Percentiles rank a stretch among this genome's conserved stretches.
Evolutionary conservation across 768 basidiomycete genomes (phyloP).

Genomic region (Infundibulicybe gibba): DNA sequence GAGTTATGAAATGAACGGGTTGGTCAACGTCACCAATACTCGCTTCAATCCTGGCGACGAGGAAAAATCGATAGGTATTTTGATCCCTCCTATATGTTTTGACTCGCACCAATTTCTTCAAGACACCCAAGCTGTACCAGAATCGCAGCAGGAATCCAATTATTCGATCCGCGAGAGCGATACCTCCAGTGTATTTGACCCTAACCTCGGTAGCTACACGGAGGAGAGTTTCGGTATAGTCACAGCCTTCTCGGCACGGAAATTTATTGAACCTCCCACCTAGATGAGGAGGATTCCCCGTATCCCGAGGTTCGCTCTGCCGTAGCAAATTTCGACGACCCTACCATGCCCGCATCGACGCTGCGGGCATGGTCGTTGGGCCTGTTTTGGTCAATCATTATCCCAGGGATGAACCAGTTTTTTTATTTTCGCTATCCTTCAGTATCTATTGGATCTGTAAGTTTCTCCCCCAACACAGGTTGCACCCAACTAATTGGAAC

Average conservation of each 20-base stretch:
- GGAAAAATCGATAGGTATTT: conserved; percentile 29
- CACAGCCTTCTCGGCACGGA: not conserved
- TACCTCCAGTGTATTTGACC: conserved; percentile 28
- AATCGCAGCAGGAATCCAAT: conserved; percentile 20
- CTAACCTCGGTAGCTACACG: conserved; percentile 29
- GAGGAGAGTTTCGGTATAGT: conserved; percentile 11
- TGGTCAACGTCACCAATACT: conserved; percentile 13
- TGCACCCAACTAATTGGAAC: conserved; percentile 1
- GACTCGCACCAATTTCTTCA: conserved; percentile 2
- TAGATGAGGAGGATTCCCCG: conserved; percentile 65
- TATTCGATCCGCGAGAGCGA: conserved; percentile 22
- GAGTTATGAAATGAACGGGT: conserved; percentile 33
- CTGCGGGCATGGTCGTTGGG: conserved; percentile 62
- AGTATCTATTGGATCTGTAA: conserved; percentile 51
- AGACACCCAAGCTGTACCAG: conserved; percentile 15
- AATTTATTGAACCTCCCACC: conserved; percentile 8
- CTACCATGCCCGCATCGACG: conserved; percentile 54
- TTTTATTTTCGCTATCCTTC: conserved; percentile 72
- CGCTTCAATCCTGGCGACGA: conserved; percentile 19
- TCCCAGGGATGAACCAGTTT: conserved; percentile 77
- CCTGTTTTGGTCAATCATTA: conserved; percentile 49
- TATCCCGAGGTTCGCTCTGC: conserved; percentile 82
- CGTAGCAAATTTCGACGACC: conserved; percentile 72
- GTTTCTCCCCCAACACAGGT: conserved; percentile 13
- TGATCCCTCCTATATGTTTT: not conserved